These are phyloP conservation scores for Boletus edulis DNA, from an alignment of 768 basidiomycete genomes.

Conservation along the genomic window DNA sequence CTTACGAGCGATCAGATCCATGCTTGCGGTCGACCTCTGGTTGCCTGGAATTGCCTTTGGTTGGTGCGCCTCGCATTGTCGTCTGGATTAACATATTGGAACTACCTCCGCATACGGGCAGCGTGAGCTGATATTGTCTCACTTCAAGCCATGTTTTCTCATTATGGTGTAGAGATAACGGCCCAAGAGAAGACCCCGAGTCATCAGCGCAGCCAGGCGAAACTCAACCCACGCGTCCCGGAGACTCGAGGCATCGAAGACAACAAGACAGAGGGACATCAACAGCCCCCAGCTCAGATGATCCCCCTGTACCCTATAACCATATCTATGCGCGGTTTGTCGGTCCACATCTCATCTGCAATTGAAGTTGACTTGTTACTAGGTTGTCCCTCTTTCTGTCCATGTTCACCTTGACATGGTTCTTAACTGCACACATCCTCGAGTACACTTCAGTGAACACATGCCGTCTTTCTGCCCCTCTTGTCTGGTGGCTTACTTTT, in stretches of 20 bases:
- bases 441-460: constrained; percentile 73
- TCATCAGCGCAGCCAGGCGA: constrained; percentile 26
- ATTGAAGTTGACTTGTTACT: constrained; percentile 14
- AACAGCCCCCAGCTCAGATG: constrained; percentile 22
- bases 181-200: constrained; percentile 30
- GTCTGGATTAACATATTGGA: constrained; percentile 53
- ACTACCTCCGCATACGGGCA: constrained; percentile 40
- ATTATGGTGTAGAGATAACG: constrained; percentile 19
- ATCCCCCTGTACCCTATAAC: constrained; percentile 23
- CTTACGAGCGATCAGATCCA: constrained; percentile 50
- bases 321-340: constrained; percentile 30
- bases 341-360: background rate
- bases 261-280: constrained; percentile 21
- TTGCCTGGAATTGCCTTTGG: constrained; percentile 69
- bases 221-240: constrained; percentile 5
- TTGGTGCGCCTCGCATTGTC: constrained; percentile 50
- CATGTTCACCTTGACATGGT: constrained; percentile 76
- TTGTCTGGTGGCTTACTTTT: constrained; percentile 86
- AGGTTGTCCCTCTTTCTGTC: constrained; percentile 64
- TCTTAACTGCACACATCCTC: constrained; percentile 76
- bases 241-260: constrained; percentile 16
- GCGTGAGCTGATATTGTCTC: constrained; percentile 20
- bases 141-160: constrained; percentile 1
- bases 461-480: constrained; percentile 72
- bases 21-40: constrained; percentile 63